Percentiles rank a stretch among this genome's conserved stretches.
Evolutionary conservation across 2,329 filamentous ascomycete species (phyloP).

Genomic region (Capronia coronata): DNA sequence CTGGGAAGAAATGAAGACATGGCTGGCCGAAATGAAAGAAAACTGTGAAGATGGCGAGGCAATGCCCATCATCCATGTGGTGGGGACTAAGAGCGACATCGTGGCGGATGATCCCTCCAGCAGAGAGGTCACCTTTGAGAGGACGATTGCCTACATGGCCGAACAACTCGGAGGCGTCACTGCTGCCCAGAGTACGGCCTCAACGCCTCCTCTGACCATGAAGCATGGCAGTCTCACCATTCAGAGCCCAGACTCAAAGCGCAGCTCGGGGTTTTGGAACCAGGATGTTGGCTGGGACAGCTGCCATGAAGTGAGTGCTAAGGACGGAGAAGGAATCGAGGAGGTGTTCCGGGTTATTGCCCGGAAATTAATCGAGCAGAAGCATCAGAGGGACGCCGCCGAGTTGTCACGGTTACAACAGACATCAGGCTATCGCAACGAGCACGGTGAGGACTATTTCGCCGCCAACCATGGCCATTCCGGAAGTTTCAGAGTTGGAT

Average conservation of each 20-base stretch:
- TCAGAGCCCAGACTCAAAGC: constrained; percentile 40
- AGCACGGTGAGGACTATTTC: constrained; percentile 29
- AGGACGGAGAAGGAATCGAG: constrained; percentile 90
- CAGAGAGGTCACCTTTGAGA: constrained; percentile 85
- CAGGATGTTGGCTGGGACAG: constrained; percentile 94
- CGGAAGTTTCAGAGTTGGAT: constrained; percentile 55
- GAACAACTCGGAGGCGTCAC: constrained; percentile 58
- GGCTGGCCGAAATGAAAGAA: constrained; percentile 76
- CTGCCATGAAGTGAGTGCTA: constrained; percentile 92
- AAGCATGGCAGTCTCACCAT: constrained; percentile 29
- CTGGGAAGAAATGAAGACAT: constrained; percentile 86
- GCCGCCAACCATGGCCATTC: constrained; percentile 37
- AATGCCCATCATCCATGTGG: constrained; percentile 69
- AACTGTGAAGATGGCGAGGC: constrained; percentile 55
- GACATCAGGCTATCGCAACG: constrained; percentile 41
- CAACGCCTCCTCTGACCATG: constrained; percentile 59
- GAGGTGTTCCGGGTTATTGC: constrained; percentile 91
- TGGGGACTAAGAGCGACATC: constrained; percentile 88
- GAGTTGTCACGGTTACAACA: constrained; percentile 43
- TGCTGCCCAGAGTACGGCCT: constrained; percentile 63
- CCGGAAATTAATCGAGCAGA: constrained; percentile 72
- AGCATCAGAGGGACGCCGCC: constrained; percentile 49
- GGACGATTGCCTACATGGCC: constrained; percentile 90
- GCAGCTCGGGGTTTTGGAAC: constrained; percentile 59
- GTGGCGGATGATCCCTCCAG: constrained; percentile 73